Evolutionary conservation across 768 basidiomycete genomes (phyloP).

Genomic region (Calocybe gangraenosa): DNA sequence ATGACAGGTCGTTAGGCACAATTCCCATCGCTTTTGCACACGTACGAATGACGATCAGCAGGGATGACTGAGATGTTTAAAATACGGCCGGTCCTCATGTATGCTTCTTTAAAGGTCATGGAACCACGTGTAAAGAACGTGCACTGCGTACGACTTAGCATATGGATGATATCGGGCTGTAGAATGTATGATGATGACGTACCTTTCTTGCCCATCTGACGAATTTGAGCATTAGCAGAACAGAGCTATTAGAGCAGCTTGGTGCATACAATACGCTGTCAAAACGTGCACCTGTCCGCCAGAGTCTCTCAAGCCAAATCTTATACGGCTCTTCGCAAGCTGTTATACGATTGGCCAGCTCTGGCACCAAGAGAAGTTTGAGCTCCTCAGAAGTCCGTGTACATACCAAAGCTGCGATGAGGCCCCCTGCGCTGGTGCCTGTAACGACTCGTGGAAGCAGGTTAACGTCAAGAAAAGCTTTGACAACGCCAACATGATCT

Average conservation of each 20-base stretch:
- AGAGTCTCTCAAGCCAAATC: conserved; percentile 69
- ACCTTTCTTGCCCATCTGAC: conserved; percentile 86
- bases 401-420: conserved; percentile 73
- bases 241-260: background rate
- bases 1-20: conserved; percentile 6
- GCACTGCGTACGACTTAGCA: conserved; percentile 39
- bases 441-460: conserved; percentile 90
- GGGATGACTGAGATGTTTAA: conserved; percentile 93
- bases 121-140: conserved; percentile 91
- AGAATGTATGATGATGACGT: conserved; percentile 3
- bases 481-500: conserved; percentile 91
- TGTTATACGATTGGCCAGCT: conserved; percentile 78
- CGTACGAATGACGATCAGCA: conserved; percentile 80
- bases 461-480: conserved; percentile 84
- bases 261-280: conserved; percentile 59
- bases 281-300: conserved; percentile 91
- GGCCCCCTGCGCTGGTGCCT: conserved; percentile 91
- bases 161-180: background rate
- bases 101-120: conserved; percentile 94
- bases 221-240: conserved; percentile 7
- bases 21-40: conserved; percentile 3
- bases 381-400: conserved; percentile 89
- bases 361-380: conserved; percentile 69
- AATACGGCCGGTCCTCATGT: conserved; percentile 86
- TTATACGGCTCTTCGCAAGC: conserved; percentile 75